These are phyloP conservation scores for Ogataea sp. DNA, from an alignment of 805 yeast species.

Conservation along the genomic window DNA sequence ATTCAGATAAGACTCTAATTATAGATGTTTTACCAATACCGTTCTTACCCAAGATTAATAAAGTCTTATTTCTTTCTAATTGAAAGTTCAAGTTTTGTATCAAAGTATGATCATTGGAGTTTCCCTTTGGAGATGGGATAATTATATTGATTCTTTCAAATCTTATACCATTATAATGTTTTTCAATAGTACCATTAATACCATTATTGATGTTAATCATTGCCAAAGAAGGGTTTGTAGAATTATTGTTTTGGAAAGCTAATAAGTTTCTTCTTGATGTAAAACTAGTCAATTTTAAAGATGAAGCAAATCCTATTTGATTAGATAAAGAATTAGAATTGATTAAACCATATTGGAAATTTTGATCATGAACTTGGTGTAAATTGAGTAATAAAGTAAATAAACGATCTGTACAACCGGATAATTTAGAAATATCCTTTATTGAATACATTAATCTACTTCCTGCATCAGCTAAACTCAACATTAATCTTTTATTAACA, in stretches of 20 bases:
- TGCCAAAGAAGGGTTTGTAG: neutral
- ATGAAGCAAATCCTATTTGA: conserved; percentile 24
- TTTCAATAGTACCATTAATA: conserved; percentile 75
- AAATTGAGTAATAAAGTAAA: conserved; percentile 67
- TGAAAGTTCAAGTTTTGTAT: conserved; percentile 57
- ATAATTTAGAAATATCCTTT: conserved; percentile 82
- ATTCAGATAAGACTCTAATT: conserved; percentile 73
- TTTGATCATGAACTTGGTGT: conserved; percentile 71
- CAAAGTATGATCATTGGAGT: conserved; percentile 50
- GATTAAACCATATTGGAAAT: conserved; percentile 38
- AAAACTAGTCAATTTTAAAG: conserved; percentile 20
- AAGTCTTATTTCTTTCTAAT: conserved; percentile 54
- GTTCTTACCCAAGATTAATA: conserved; percentile 78
- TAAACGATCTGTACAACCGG: conserved; percentile 85
- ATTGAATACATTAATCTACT: conserved; percentile 90
- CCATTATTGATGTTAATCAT: conserved; percentile 26
- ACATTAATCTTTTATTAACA: conserved; percentile 83
- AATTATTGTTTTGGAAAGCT: too few species aligned
- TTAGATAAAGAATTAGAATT: conserved; percentile 7
- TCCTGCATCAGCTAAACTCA: conserved; percentile 92
- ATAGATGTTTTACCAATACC: conserved; percentile 89
- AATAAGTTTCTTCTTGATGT: conserved; percentile 19
- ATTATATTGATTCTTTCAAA: conserved; percentile 78
- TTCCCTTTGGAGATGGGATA: conserved; percentile 60
- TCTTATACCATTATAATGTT: conserved; percentile 68